Evolutionary conservation across 257 asterid species (phyloP).

Genomic region (Coffea eugenioides): DNA sequence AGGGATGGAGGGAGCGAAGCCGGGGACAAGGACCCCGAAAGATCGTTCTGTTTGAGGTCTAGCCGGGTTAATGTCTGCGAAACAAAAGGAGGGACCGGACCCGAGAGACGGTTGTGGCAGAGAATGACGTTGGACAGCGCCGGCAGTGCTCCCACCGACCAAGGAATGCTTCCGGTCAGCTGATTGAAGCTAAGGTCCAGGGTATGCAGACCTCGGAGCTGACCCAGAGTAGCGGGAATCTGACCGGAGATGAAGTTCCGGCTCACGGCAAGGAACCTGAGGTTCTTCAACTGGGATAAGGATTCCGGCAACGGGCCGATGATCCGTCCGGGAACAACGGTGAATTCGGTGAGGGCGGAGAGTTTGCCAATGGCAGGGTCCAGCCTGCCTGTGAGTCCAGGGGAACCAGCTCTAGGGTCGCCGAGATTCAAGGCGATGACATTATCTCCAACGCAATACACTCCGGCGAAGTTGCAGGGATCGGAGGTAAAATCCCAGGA

Average conservation of each 20-base stretch:
- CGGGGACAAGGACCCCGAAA: conserved; percentile 62
- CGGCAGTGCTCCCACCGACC: conserved; percentile 55
- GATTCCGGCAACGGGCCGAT: conserved; percentile 63
- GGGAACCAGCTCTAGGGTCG: conserved; percentile 86
- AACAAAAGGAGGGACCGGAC: conserved; percentile 56
- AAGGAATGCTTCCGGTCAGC: conserved; percentile 53
- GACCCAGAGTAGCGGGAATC: conserved; percentile 63
- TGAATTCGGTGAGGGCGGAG: conserved; percentile 63
- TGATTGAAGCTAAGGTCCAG: conserved; percentile 83
- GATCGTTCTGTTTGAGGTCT: conserved; percentile 69
- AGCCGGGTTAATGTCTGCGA: conserved; percentile 67
- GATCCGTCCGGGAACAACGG: conserved; percentile 82
- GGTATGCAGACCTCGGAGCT: conserved; percentile 56
- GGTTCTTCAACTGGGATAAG: conserved; percentile 45
- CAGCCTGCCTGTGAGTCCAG: conserved; percentile 64
- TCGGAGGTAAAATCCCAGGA: conserved; percentile 96
- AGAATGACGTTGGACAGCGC: conserved; percentile 63
- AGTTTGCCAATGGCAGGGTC: conserved; percentile 82
- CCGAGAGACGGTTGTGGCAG: conserved; percentile 64
- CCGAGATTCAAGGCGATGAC: conserved; percentile 84
- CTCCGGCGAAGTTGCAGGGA: conserved; percentile 83
- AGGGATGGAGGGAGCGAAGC: conserved; percentile 66
- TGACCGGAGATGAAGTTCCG: conserved; percentile 68
- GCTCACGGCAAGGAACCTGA: conserved; percentile 67
- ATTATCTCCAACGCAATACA: conserved; percentile 60